phyloP scores from a whole-genome alignment of 495 filamentous ascomycete species.

The Tuber aestivum region DNA sequence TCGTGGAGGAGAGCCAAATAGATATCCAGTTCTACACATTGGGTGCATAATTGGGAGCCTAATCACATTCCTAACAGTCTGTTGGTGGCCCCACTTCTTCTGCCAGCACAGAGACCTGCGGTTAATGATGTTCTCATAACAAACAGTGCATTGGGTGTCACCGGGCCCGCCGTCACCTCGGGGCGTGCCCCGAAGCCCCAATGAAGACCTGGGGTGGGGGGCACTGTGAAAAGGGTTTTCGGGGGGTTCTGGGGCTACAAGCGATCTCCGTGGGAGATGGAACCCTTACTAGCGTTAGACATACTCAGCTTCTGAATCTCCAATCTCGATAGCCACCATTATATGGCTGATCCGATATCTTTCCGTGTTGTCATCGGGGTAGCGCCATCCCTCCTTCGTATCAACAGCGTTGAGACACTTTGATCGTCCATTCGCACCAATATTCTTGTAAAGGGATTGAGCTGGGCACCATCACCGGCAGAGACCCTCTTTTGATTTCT shows the following conservation, averaged over 20 bases:
- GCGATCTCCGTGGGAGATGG: neutral
- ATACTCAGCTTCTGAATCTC: neutral
- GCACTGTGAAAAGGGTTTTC: neutral
- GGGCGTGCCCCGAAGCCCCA: neutral
- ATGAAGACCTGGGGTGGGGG: neutral
- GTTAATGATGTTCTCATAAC: neutral
- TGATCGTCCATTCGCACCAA: neutral
- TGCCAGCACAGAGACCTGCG: neutral
- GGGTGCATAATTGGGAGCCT: neutral
- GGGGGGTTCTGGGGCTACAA: neutral
- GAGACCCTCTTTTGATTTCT: neutral
- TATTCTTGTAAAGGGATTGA: neutral
- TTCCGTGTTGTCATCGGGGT: neutral
- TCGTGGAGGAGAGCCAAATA: neutral
- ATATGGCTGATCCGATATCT: neutral
- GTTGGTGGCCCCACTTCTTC: neutral
- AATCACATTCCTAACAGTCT: neutral
- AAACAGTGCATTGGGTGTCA: neutral
- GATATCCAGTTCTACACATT: neutral
- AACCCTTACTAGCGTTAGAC: neutral
- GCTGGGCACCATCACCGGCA: neutral
- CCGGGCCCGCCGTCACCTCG: neutral
- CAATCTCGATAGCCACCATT: neutral
- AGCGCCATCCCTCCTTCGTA: neutral
- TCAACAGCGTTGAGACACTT: neutral